A percentile compares a stretch with the other conserved stretches of the same genome.
Conservation (phyloP, 192 early-diverging fungal species). For the Chytriomyces confervae region DNA sequence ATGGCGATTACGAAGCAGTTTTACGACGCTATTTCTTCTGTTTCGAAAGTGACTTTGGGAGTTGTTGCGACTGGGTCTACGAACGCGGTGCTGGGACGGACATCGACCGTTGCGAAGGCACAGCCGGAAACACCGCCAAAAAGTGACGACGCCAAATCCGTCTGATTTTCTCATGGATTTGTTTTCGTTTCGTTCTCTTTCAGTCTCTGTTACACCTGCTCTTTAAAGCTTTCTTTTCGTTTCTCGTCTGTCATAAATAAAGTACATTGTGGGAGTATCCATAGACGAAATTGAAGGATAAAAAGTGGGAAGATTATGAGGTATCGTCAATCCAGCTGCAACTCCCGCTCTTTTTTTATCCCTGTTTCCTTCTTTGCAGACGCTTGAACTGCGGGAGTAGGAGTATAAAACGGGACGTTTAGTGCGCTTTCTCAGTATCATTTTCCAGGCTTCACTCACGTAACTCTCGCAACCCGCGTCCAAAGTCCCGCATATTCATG, state of each 20-base stretch:
- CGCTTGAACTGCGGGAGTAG: neutral
- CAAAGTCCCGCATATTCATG: conserved; percentile 21
- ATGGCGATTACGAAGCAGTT: conserved; percentile 13
- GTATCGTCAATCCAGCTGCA: conserved; percentile 2
- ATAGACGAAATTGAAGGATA: neutral
- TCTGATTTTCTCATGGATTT: too few relatives aligned
- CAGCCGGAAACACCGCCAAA: neutral
- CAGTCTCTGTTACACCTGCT: neutral
- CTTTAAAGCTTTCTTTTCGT: neutral
- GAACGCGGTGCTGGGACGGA: conserved; percentile 7
- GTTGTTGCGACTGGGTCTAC: conserved; percentile 24
- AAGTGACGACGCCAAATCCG: too few relatives aligned
- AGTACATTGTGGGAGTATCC: too few relatives aligned
- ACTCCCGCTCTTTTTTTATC: conserved; percentile 14
- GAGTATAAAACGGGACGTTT: neutral
- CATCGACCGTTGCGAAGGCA: neutral
- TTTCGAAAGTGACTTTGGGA: conserved; percentile 12
- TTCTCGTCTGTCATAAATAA: too few relatives aligned
- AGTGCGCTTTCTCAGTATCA: neutral
- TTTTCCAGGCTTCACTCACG: neutral
- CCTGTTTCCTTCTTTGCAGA: conserved; percentile 2
- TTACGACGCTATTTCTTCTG: conserved; percentile 20
- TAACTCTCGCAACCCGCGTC: conserved; percentile 12
- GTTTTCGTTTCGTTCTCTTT: neutral
- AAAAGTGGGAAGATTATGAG: neutral